Base-by-base conservation (phyloP, 169 alveolate genomes). In the Blepharisma undulans region DNA sequence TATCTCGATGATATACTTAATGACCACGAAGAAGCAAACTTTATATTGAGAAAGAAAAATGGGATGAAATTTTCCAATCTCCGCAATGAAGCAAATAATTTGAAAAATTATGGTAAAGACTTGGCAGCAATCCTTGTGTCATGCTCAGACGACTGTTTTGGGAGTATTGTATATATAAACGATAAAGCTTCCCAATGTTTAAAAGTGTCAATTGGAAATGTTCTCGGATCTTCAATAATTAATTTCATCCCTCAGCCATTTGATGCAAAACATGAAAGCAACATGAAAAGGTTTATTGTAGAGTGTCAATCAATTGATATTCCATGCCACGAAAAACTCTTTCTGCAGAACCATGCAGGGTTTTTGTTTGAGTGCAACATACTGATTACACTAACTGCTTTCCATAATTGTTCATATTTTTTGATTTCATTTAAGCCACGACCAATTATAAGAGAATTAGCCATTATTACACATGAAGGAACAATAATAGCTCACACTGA, bases 181-280 rank as follows among this genome's bases (percentile, higher is more conserved):
- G 66, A 72, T 18, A 71, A n/a, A 19, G 84, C 36, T n/a, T 21
- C 72, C 5, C 22, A 71, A 30, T 12, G 61, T 19, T 30, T 86
- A 5, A 32, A 7, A 21, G 16, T 10, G 16, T 76, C 89, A 19
- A 76, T n/a, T 7, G 27, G 60, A 4, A 25, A 22, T 12, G 22
- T 60, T n/a, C 14, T 48, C 8, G 77, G 77, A 8, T 32, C 29
- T 1, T 48, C 74, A 25, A 84, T 84, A 36, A 16, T 76, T 1
- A 25, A 27, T 84, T 84, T 32, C 36, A 33, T 84, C 21, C 89
- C 89, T 84, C 36, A 34, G 14, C 89, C 89, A 2, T 48, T 21
- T 59, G 36, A 21, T 16, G 10, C 60, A 22, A 10, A 8, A 10
- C 89, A 84, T 59, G 34, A 84, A 21, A 19, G 36, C 1, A 16